Evolutionary conservation across 345 rosid genomes (phyloP).

Genomic region (Iberis pinnata): DNA sequence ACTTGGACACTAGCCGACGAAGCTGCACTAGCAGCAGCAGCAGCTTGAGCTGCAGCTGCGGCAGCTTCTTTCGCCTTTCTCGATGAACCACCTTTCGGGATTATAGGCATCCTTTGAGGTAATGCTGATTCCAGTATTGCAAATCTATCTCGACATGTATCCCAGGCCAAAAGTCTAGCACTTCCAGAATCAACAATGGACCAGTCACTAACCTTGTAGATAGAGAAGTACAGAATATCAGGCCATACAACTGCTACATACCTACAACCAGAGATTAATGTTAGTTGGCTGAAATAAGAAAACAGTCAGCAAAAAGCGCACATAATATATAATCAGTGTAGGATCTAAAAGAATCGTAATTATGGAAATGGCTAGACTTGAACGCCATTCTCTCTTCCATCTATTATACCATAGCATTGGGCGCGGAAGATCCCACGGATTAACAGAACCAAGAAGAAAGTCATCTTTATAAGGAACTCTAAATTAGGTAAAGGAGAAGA

Average conservation of each 20-base stretch:
- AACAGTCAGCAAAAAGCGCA: neutral
- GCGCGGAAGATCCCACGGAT: too few relatives aligned
- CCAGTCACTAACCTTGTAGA: conserved; percentile 97
- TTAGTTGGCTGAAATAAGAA: conserved; percentile 17
- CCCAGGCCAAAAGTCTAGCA: conserved; percentile 98
- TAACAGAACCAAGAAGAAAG: neutral
- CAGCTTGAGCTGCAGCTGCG: conserved; percentile 95
- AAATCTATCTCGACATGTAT: conserved; percentile 87
- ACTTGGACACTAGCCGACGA: conserved; percentile 93
- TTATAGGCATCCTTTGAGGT: conserved; percentile 75
- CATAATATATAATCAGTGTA: neutral
- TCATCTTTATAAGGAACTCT: neutral
- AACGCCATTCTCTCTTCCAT: too few relatives aligned
- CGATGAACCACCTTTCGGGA: conserved; percentile 85
- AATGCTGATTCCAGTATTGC: conserved; percentile 80
- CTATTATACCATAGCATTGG: too few relatives aligned
- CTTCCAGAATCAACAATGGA: conserved; percentile 93
- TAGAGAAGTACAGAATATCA: conserved; percentile 83
- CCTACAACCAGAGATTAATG: conserved; percentile 46
- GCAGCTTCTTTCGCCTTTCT: conserved; percentile 96
- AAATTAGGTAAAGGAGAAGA: neutral
- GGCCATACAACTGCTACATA: conserved; percentile 97
- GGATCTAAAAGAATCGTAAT: neutral
- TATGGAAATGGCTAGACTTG: too few relatives aligned
- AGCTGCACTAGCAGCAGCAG: conserved; percentile 93